Evolutionary conservation across 805 yeast genomes (phyloP).

Genomic region (Ogataea thermomethanolica): DNA sequence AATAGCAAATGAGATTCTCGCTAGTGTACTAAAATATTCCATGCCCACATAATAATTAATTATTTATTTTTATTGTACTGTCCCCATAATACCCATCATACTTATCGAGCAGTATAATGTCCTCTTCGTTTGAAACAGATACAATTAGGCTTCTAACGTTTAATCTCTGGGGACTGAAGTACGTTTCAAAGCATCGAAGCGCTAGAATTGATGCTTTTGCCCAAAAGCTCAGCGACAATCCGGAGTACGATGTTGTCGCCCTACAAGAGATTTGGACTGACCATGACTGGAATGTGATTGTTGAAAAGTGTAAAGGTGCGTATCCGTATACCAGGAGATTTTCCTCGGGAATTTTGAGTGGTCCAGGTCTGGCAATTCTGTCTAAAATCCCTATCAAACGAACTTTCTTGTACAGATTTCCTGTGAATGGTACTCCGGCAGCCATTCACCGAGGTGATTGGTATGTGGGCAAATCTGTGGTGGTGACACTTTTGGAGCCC

Average conservation of each 20-base stretch:
- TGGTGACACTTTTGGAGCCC: slow-evolving; percentile 65
- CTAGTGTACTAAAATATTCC: not conserved
- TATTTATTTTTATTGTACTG: no score
- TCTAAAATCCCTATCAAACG: slow-evolving; percentile 81
- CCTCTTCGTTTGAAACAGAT: slow-evolving; percentile 2
- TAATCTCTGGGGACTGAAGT: slow-evolving; percentile 89
- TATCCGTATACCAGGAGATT: slow-evolving; percentile 70
- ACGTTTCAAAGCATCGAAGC: slow-evolving; percentile 66
- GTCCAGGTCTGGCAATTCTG: slow-evolving; percentile 87
- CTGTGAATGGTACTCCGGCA: slow-evolving; percentile 90
- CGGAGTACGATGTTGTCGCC: slow-evolving; percentile 77
- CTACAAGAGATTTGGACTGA: slow-evolving; percentile 94
- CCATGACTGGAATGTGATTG: slow-evolving; percentile 74
- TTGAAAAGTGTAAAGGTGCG: slow-evolving; percentile 37
- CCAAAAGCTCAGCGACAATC: slow-evolving; percentile 46
- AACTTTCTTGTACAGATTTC: slow-evolving; percentile 78
- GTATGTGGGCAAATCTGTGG: slow-evolving; percentile 90
- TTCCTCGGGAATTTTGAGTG: slow-evolving; percentile 80
- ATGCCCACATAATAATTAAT: no score
- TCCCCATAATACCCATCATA: no score
- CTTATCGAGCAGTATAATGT: not conserved
- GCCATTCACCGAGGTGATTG: slow-evolving; percentile 96
- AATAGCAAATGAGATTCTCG: not conserved
- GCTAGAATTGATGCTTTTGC: slow-evolving; percentile 75
- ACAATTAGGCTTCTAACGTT: slow-evolving; percentile 56